A percentile compares a stretch with the other conserved stretches of the same genome.
Conservation (phyloP, 768 basidiomycete species). For the Boletus tylopilopsis region DNA sequence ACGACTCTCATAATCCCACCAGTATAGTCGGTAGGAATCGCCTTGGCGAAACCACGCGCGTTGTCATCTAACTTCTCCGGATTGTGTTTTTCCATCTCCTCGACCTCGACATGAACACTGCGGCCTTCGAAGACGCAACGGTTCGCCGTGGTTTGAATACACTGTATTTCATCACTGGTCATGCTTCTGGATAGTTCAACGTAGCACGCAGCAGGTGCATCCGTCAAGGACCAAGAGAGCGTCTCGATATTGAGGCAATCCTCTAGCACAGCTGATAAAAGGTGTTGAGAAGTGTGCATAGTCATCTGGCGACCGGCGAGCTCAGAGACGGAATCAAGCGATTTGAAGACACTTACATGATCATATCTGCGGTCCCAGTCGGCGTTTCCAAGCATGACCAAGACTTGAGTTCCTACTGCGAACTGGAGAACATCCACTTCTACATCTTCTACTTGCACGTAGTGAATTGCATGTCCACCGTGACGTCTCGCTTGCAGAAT, state of each 20-base stretch:
- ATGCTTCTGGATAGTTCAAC: constrained; percentile 73
- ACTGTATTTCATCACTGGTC: constrained; percentile 55
- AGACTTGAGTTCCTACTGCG: constrained; percentile 47
- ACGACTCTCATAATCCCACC: constrained; percentile 77
- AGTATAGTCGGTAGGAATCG: constrained; percentile 67
- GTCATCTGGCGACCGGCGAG: constrained; percentile 53
- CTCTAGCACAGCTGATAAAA: constrained; percentile 79
- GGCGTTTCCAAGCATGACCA: constrained; percentile 50
- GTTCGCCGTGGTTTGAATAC: constrained; percentile 64
- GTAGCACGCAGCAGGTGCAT: constrained; percentile 66
- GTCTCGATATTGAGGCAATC: constrained; percentile 60
- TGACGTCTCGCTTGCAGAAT: constrained; percentile 66
- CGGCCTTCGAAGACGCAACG: constrained; percentile 66
- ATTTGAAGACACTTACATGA: constrained; percentile 47
- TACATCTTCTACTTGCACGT: constrained; percentile 43
- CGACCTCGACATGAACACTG: constrained; percentile 68
- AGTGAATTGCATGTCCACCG: constrained; percentile 75
- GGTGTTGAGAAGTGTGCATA: constrained; percentile 82
- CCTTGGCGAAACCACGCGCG: constrained; percentile 51
- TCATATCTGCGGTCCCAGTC: constrained; percentile 69
- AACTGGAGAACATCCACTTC: constrained; percentile 47
- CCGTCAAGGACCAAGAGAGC: constrained; percentile 77
- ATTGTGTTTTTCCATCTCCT: constrained; percentile 49
- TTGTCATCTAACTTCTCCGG: constrained; percentile 37
- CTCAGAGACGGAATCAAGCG: neutral